Percentiles rank a stretch among this genome's conserved stretches.
Conservation (phyloP, 805 yeast species). For the Yarrowia hollandica region DNA sequence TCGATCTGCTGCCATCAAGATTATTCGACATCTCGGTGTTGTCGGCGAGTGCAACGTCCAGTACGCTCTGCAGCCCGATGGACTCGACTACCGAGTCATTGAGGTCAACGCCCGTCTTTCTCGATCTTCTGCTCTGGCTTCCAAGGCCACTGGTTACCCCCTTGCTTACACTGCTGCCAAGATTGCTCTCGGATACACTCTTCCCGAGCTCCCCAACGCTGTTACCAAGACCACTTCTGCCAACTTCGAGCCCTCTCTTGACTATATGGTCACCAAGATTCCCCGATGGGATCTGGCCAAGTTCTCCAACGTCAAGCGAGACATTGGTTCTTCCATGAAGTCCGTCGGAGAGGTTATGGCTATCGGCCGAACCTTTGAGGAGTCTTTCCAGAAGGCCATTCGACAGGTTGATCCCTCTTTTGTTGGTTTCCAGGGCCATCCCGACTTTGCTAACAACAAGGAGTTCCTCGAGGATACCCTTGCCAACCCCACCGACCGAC, state of each 20-base stretch:
- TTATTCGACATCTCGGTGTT: constrained; percentile 96
- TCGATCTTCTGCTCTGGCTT: constrained; percentile 95
- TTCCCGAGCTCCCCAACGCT: constrained; percentile 94
- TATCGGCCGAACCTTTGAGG: constrained; percentile 96
- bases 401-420: constrained; percentile 92
- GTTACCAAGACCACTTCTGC: constrained; percentile 96
- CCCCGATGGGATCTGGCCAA: constrained; percentile 98
- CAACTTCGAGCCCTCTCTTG: constrained; percentile 94
- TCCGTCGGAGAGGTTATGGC: constrained; percentile 99
- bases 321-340: constrained; percentile 94
- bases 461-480: constrained; percentile 67
- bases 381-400: constrained; percentile 95
- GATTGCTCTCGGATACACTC: constrained; percentile 89
- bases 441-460: constrained; percentile 55
- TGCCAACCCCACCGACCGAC: constrained; percentile 87
- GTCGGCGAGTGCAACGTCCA: constrained; percentile 99
- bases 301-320: constrained; percentile 92
- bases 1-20: constrained; percentile 95
- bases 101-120: constrained; percentile 97
- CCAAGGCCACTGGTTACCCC: constrained; percentile 98
- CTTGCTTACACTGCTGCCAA: constrained; percentile 98
- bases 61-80: constrained; percentile 94
- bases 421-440: constrained; percentile 82
- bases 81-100: constrained; percentile 91
- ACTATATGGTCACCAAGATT: constrained; percentile 93